phyloP scores from a whole-genome alignment of 768 basidiomycete genomes.

The Pleurotus eryngii region DNA sequence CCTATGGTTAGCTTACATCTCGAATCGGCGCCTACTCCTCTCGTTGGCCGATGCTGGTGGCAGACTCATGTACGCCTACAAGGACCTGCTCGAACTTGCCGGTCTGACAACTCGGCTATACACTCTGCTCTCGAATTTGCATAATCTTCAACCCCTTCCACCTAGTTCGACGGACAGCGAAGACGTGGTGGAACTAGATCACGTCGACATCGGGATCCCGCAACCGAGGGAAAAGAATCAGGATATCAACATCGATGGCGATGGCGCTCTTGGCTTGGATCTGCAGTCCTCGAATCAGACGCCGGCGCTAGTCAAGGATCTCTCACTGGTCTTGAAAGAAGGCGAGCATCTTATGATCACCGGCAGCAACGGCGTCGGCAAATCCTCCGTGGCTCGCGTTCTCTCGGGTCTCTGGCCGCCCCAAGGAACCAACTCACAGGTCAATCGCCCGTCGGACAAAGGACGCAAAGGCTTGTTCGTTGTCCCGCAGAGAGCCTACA shows the following conservation, averaged over 20 bases:
- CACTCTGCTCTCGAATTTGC: constrained; percentile 80
- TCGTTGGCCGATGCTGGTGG: constrained; percentile 97
- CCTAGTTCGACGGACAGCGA: constrained; percentile 26
- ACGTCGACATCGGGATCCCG: constrained; percentile 74
- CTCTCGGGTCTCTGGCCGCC: constrained; percentile 88
- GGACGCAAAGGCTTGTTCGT: constrained; percentile 66
- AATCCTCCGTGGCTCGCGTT: constrained; percentile 85
- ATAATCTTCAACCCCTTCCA: constrained; percentile 62
- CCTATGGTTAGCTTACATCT: constrained; percentile 65
- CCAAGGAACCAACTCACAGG: constrained; percentile 28
- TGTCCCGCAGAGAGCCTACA: constrained; percentile 91
- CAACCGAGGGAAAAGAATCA: constrained; percentile 9
- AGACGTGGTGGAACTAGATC: constrained; percentile 55
- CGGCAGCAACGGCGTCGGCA: constrained; percentile 89
- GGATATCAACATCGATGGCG: constrained; percentile 12
- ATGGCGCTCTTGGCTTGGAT: constrained; percentile 9
- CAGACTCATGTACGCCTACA: constrained; percentile 94
- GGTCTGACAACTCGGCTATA: constrained; percentile 91
- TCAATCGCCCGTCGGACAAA: constrained; percentile 33
- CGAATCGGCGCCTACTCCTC: constrained; percentile 84
- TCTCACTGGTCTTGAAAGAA: constrained; percentile 57
- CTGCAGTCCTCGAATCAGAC: constrained; percentile 20
- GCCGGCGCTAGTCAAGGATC: constrained; percentile 62
- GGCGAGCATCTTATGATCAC: constrained; percentile 94
- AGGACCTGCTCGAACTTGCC: constrained; percentile 92